These are phyloP conservation scores for Phytophthora pisi DNA, from an alignment of 352 stramenopile genomes.

Conservation along the genomic window DNA sequence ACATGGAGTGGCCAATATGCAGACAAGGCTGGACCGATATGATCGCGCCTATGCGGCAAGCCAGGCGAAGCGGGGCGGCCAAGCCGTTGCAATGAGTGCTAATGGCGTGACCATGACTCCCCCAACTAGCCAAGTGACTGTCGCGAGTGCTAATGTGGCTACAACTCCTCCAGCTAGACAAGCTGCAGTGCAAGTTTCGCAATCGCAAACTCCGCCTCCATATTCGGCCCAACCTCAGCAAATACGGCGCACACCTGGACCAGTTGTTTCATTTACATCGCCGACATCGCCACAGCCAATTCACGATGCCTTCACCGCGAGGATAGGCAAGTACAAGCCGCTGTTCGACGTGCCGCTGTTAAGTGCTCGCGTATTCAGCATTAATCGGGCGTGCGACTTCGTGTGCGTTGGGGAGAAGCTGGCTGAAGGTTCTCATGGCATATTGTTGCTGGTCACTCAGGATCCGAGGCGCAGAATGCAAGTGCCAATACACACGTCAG, in stretches of 20 bases:
- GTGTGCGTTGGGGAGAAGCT: conserved; percentile 62
- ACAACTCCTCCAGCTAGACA: neutral
- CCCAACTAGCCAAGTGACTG: neutral
- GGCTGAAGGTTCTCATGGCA: conserved; percentile 32
- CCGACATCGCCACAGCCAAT: neutral
- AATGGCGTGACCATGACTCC: neutral
- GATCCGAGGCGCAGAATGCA: conserved; percentile 37
- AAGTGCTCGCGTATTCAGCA: conserved; percentile 61
- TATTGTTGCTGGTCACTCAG: conserved; percentile 50
- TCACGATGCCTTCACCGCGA: conserved; percentile 14
- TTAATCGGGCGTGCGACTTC: conserved; percentile 49
- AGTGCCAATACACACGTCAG: conserved; percentile 48
- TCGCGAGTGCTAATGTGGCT: neutral
- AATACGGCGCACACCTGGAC: neutral
- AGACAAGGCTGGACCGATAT: conserved; percentile 6
- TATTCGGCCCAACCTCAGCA: neutral
- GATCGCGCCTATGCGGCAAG: neutral
- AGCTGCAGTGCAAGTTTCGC: neutral
- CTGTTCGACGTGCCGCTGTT: conserved; percentile 43
- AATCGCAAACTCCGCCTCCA: conserved; percentile 1
- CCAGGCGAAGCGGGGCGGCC: neutral
- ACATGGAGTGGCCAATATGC: conserved; percentile 30
- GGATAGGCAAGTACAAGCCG: conserved; percentile 45
- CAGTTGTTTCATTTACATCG: conserved; percentile 3
- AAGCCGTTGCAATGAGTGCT: neutral